Conservation (phyloP, 2,329 filamentous ascomycete species). For the Chaetomiaceae sp. region DNA sequence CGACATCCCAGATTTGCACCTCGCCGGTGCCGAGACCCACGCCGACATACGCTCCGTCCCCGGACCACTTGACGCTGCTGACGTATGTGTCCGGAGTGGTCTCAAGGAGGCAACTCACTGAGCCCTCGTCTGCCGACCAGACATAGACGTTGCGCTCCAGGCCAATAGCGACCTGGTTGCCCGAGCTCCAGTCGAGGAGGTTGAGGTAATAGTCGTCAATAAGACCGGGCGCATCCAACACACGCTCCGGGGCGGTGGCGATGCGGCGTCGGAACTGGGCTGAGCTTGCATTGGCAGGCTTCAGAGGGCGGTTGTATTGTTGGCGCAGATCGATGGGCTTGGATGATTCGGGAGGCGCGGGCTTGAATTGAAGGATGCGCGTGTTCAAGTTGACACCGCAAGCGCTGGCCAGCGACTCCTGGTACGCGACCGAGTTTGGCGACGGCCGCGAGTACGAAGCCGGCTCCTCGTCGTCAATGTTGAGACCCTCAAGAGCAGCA, state of each 20-base stretch:
- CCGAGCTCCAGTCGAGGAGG: constrained; percentile 94
- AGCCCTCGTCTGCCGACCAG: constrained; percentile 93
- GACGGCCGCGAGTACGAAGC: constrained; percentile 71
- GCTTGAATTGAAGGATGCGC: constrained; percentile 97
- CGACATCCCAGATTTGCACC: constrained; percentile 98
- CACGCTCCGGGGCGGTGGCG: constrained; percentile 89
- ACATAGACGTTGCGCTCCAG: constrained; percentile 96
- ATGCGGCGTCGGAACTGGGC: constrained; percentile 90
- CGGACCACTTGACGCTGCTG: constrained; percentile 98
- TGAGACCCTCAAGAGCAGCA: constrained; percentile 74
- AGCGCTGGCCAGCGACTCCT: constrained; percentile 83
- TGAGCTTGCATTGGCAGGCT: constrained; percentile 65
- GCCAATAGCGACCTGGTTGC: constrained; percentile 96
- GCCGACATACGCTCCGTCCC: constrained; percentile 91
- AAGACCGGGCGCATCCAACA: constrained; percentile 90
- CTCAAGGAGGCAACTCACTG: constrained; percentile 84
- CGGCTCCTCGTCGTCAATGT: constrained; percentile 66
- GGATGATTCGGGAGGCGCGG: constrained; percentile 92
- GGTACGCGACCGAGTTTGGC: constrained; percentile 84
- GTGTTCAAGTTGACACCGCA: constrained; percentile 92
- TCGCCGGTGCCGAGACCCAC: constrained; percentile 93
- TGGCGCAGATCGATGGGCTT: constrained; percentile 96
- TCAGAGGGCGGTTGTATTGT: constrained; percentile 96
- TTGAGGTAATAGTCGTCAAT: constrained; percentile 99
- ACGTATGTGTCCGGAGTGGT: constrained; percentile 88